phyloP scores from a whole-genome alignment of 1,284 basidiomycete genomes.

The Ganoderma leucocontextum region DNA sequence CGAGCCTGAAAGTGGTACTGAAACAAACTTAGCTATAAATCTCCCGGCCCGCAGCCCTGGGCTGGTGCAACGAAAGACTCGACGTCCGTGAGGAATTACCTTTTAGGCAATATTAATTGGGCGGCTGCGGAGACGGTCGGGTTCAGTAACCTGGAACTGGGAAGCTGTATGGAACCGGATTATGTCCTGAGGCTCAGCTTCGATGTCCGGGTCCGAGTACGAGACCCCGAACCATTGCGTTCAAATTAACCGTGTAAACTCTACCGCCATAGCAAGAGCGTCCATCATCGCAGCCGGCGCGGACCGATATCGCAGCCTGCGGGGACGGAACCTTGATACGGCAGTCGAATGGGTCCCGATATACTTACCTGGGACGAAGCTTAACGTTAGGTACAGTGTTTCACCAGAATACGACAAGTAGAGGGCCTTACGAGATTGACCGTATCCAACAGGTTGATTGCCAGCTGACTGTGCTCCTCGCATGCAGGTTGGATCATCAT shows the following conservation, averaged over 20 bases:
- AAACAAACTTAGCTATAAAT: too few species aligned
- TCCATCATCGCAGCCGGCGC: not conserved
- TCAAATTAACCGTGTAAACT: not conserved
- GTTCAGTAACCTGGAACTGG: too few species aligned
- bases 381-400: too few species aligned
- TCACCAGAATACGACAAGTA: not conserved
- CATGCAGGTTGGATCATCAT: conserved; percentile 1
- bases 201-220: not conserved
- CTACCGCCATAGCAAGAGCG: not conserved
- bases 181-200: too few species aligned
- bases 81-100: too few species aligned
- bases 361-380: conserved; percentile 50
- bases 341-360: conserved; percentile 68
- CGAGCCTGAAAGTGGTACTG: too few species aligned
- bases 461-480: not conserved
- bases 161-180: too few species aligned
- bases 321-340: conserved; percentile 64
- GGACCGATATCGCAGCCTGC: conserved; percentile 57
- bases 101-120: too few species aligned
- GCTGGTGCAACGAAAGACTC: too few species aligned
- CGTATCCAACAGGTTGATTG: not conserved
- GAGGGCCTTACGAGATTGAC: conserved; percentile 4
- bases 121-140: too few species aligned
- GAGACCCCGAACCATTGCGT: not conserved
- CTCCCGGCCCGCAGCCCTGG: too few species aligned